Evolutionary conservation across 2,329 filamentous ascomycete genomes (phyloP).

Genomic region (Pseudovirgaria hyperparasitica): DNA sequence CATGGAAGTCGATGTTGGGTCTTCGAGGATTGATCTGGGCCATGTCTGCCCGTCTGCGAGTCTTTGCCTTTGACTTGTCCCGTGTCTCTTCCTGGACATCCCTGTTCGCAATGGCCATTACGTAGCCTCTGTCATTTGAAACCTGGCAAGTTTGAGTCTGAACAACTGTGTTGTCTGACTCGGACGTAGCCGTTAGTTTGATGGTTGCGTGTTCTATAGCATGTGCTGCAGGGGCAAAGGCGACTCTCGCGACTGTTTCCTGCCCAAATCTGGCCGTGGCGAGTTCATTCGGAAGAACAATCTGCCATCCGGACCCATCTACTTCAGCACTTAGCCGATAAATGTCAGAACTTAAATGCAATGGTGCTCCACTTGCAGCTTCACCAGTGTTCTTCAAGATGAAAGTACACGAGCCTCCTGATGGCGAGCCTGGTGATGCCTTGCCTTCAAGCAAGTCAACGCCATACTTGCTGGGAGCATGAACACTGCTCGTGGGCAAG

Average conservation of each 20-base stretch:
- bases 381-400: constrained; percentile 34
- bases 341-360: constrained; percentile 30
- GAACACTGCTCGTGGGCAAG: constrained; percentile 20
- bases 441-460: constrained; percentile 27
- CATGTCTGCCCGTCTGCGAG: no score
- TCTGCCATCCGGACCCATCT: constrained; percentile 33
- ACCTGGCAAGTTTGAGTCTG: constrained; percentile 22
- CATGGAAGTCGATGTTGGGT: no score
- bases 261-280: constrained; percentile 31
- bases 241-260: constrained; percentile 27
- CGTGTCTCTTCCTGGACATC: no score
- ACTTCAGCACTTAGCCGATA: constrained; percentile 34
- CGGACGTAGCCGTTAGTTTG: constrained; percentile 32
- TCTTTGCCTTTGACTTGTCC: no score
- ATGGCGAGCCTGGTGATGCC: constrained; percentile 11
- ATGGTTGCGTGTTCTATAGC: constrained; percentile 26
- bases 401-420: constrained; percentile 34
- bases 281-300: constrained; percentile 27
- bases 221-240: constrained; percentile 20
- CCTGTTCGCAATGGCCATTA: no score
- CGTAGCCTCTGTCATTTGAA: no score
- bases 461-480: constrained; percentile 19
- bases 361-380: constrained; percentile 10
- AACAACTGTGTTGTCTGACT: constrained; percentile 25
- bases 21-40: no score